Conservation (phyloP, 2,329 filamentous ascomycete species). For the Fusarium bulbicola region DNA sequence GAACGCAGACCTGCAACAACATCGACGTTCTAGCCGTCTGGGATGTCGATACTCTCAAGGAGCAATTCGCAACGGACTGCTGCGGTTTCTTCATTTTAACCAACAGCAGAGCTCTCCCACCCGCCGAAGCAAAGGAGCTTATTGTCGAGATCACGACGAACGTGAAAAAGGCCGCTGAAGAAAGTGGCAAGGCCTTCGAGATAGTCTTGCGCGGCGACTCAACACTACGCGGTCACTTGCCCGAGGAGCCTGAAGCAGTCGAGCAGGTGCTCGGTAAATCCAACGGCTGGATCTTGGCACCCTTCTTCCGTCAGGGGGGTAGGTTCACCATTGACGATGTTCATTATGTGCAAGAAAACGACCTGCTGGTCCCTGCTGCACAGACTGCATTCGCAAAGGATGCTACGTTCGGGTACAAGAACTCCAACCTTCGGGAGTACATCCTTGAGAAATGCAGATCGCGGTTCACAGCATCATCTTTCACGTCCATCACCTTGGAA, state of each 20-base stretch:
- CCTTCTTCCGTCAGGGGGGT: background rate
- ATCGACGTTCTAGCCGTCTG: slow-evolving; percentile 65
- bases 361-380: rapidly evolving
- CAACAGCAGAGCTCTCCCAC: background rate
- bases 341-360: background rate
- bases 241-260: background rate
- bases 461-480: slow-evolving; percentile 47
- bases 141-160: background rate
- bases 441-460: slow-evolving; percentile 62
- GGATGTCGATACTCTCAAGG: slow-evolving; percentile 54
- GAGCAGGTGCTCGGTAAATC: background rate
- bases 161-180: background rate
- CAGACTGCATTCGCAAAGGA: slow-evolving; percentile 57
- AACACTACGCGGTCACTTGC: background rate
- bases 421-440: slow-evolving; percentile 57
- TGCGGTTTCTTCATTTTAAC: background rate
- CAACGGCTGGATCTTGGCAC: background rate
- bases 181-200: background rate
- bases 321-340: background rate
- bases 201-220: background rate
- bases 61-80: background rate
- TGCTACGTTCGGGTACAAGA: slow-evolving; percentile 65
- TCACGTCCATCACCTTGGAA: slow-evolving; percentile 28
- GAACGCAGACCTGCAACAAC: slow-evolving; percentile 69
- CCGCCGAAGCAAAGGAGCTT: rapidly evolving